Evolutionary conservation across 78 protist species (phyloP).

Genomic region (Cyanophora paradoxa): DNA sequence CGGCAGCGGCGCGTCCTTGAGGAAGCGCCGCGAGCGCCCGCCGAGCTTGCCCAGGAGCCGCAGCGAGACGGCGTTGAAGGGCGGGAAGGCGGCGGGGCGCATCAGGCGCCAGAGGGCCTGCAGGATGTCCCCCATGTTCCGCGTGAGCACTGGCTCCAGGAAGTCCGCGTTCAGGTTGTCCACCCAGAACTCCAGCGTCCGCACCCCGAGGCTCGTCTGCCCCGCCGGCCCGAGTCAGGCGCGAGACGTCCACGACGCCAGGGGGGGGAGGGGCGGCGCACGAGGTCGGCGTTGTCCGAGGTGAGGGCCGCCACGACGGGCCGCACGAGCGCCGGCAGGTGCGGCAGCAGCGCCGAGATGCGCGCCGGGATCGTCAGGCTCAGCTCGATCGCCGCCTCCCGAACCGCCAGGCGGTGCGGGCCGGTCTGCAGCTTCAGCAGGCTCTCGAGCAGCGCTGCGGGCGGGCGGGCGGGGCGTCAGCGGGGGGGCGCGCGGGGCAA

Average conservation of each 20-base stretch:
- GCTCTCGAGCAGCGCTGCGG: slow-evolving; percentile 43
- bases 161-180: slow-evolving; percentile 71
- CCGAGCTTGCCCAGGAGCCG: slow-evolving; percentile 91
- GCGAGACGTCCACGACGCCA: too few species aligned
- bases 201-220: slow-evolving; percentile 50
- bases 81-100: slow-evolving; percentile 49
- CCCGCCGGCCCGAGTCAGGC: too few species aligned
- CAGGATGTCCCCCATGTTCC: slow-evolving; percentile 29
- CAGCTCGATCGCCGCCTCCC: slow-evolving; percentile 75
- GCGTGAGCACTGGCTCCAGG: slow-evolving; percentile 56
- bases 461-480: too few species aligned
- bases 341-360: slow-evolving; percentile 62
- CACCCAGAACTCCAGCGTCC: slow-evolving; percentile 70
- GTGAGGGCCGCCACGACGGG: too few species aligned
- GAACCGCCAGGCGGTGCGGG: slow-evolving; percentile 19
- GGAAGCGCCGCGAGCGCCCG: slow-evolving; percentile 70
- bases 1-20: slow-evolving; percentile 17
- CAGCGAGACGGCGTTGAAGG: slow-evolving; percentile 61
- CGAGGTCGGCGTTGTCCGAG: slow-evolving; percentile 27
- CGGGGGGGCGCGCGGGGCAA: neutral
- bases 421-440: slow-evolving; percentile 39
- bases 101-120: slow-evolving; percentile 48
- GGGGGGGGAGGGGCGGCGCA: too few species aligned
- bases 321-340: slow-evolving; percentile 54
- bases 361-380: slow-evolving; percentile 81